Evolutionary conservation across 2,329 filamentous ascomycete genomes (phyloP).

Genomic region (Zelopaecilomyces penicillatus): DNA sequence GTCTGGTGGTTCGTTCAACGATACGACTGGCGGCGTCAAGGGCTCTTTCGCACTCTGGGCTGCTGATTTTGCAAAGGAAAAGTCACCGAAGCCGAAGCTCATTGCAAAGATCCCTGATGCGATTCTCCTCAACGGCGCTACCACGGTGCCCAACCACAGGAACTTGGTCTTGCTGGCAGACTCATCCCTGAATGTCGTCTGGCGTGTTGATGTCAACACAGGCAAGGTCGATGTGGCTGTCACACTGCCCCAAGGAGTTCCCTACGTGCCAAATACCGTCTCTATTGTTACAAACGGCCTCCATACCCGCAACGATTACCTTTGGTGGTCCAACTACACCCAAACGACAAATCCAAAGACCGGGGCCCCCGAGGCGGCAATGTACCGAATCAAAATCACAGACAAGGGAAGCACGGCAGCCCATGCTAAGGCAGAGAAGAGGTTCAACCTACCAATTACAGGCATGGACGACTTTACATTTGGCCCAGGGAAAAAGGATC

Average conservation of each 20-base stretch:
- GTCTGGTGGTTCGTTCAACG: conserved; percentile 4
- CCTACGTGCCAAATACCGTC: not conserved
- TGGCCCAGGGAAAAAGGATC: not conserved
- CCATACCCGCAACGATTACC: not conserved
- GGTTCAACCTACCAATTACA: not conserved
- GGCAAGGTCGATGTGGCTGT: not conserved
- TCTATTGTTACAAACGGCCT: conserved; percentile 5
- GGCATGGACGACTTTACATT: not conserved
- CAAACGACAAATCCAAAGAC: not conserved
- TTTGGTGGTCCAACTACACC: conserved; percentile 4
- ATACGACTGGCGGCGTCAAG: not conserved
- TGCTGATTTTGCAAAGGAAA: not conserved
- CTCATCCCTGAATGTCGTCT: conserved; percentile 2
- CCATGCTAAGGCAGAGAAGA: not conserved
- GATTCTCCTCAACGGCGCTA: conserved; percentile 1
- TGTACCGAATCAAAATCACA: not conserved
- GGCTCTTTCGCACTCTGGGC: conserved; percentile 4
- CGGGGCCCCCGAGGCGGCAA: not conserved
- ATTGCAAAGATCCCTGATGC: not conserved
- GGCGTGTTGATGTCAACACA: not conserved
- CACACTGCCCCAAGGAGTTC: not conserved
- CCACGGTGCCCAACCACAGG: not conserved
- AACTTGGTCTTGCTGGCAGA: conserved; percentile 3
- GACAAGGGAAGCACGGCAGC: not conserved
- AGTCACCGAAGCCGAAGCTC: not conserved